Percentiles rank a stretch among this genome's conserved stretches.
phyloP scores from a whole-genome alignment of 2,329 filamentous ascomycete genomes.

The Pseudogymnoascus sp. region DNA sequence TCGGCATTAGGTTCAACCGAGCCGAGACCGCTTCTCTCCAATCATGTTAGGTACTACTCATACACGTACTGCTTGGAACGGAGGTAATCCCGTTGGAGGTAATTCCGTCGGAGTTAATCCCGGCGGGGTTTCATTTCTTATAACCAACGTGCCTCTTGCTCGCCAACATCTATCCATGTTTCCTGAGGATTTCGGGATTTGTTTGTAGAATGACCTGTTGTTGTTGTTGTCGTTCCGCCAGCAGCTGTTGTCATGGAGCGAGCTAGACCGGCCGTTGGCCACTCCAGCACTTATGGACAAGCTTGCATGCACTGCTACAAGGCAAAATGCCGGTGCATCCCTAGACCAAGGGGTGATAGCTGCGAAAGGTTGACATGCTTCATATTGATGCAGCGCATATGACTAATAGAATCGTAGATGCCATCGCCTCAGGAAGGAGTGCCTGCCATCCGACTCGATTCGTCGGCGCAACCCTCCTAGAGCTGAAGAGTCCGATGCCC shows the following conservation, averaged over 20 bases:
- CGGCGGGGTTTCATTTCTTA: not conserved
- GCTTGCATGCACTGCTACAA: slow-evolving; percentile 24
- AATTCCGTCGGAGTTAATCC: not conserved
- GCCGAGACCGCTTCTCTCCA: not conserved
- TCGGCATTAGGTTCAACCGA: not conserved
- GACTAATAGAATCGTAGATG: slow-evolving; percentile 26
- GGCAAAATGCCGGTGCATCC: slow-evolving; percentile 22
- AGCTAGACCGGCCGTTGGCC: not conserved
- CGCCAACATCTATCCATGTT: not conserved
- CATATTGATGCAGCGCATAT: not conserved
- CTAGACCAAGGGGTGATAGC: slow-evolving; percentile 16
- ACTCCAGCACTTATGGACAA: slow-evolving; percentile 18
- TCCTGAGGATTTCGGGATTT: not conserved
- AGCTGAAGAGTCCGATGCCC: slow-evolving; percentile 31
- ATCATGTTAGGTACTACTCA: not conserved
- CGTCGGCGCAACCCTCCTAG: slow-evolving; percentile 32
- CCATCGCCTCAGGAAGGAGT: slow-evolving; percentile 40
- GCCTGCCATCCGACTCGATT: slow-evolving; percentile 36
- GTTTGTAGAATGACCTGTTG: not conserved
- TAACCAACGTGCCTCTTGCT: no score
- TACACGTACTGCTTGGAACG: not conserved
- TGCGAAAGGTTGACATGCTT: slow-evolving; percentile 13
- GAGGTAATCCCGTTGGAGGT: not conserved
- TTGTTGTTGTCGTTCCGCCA: not conserved
- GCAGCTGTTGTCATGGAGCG: not conserved